Evolutionary conservation across 2,329 filamentous ascomycete species (phyloP), one percentile per base, ranked within the genome.

Genomic region (Parafenestella ontariensis): DNA sequence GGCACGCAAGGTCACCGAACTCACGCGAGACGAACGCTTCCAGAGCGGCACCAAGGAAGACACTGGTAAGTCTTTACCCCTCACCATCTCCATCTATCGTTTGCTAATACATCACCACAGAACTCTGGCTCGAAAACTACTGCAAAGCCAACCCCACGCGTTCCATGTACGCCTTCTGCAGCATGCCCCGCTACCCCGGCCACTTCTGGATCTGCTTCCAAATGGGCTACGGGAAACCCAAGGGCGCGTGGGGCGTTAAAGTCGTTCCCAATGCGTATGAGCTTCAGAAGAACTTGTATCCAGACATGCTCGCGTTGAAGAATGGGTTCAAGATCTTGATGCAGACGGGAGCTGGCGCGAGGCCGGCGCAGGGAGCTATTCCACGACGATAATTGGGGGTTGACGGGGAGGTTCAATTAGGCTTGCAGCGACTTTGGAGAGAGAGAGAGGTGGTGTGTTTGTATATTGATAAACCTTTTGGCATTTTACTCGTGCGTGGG

Each of bases 171-270:
- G 90, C 91, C 41, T 98, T 99, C 82, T 98, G 94, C 82, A 88
- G 96, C 73, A 92, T 98, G 73, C 84, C 89, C 29, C 93, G 93
- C 76, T 89, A 94, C 73, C 91, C 95, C 0, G 95, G 95, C 29
- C 96, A 96, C 81, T 99, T 99, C 79, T 89, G 87, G 80, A 85
- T 99, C 36, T 96, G 92, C 80, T 99, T 97, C 86, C 98, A 98
- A 80, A 91, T 92, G 21, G 94, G 91, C 57, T 85, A 88, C 65
- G 82, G 84, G 44, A 89, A 91, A 2, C 83, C 82, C 40, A 86
- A 94, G 48, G 87, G 90, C 59, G 87, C 87, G 42, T 93, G 94
- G 88, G 86, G 87, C 5, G 91, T 99, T 61, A 93, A 95, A 66
- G 88, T 97, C 33, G 90, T 98, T 17, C 95, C 95, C 2, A 90